Percentiles rank a stretch among this genome's conserved stretches.
Conservation (phyloP, 805 yeast species). For the Zygosaccharomyces gambellarensis region DNA sequence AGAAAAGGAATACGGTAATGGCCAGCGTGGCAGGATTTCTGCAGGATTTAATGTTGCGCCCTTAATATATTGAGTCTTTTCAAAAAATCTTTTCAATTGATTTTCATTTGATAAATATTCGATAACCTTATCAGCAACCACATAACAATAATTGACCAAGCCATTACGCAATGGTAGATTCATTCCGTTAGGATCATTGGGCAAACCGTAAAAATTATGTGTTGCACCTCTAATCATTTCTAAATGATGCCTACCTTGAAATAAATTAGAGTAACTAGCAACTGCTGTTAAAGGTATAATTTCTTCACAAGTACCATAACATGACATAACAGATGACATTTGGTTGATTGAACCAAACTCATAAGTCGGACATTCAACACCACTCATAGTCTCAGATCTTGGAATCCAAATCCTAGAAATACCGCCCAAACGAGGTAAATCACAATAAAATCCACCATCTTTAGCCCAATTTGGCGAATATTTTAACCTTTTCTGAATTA, state of each 20-base stretch:
- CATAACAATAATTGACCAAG: constrained; percentile 49
- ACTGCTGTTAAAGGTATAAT: constrained; percentile 64
- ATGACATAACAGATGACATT: constrained; percentile 52
- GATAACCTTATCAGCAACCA: constrained; percentile 33
- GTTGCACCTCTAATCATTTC: constrained; percentile 63
- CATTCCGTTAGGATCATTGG: constrained; percentile 36
- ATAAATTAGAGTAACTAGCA: constrained; percentile 50
- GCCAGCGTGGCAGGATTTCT: constrained; percentile 21
- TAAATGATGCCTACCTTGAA: constrained; percentile 54
- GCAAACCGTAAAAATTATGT: constrained; percentile 68
- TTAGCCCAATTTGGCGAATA: constrained; percentile 38
- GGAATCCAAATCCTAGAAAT: constrained; percentile 42
- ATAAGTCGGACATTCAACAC: constrained; percentile 46
- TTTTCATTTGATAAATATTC: constrained; percentile 37
- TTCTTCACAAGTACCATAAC: constrained; percentile 67
- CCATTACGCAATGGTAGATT: constrained; percentile 43
- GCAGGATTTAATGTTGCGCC: constrained; percentile 14
- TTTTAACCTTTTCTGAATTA: constrained; percentile 38
- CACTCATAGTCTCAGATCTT: constrained; percentile 45
- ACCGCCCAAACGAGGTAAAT: constrained; percentile 49
- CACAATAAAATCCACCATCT: constrained; percentile 39
- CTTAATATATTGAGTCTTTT: constrained; percentile 14
- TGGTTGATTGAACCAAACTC: constrained; percentile 39
- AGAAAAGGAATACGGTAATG: constrained; percentile 21
- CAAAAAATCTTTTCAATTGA: constrained; percentile 51